Evolutionary conservation across 352 stramenopile genomes (phyloP).

Genomic region (Bremia lactucae): DNA sequence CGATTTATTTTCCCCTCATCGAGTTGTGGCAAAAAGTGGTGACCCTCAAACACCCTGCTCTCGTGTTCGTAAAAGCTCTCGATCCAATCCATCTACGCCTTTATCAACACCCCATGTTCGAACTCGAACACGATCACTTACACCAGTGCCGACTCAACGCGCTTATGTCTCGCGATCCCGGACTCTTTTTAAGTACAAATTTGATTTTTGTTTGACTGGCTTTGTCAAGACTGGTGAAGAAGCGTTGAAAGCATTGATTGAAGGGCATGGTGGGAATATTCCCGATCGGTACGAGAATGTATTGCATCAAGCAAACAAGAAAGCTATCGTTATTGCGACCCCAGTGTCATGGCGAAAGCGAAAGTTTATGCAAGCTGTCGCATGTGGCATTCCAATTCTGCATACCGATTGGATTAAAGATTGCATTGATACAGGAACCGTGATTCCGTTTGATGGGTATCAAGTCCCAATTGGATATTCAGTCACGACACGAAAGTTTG

Average conservation of each 20-base stretch:
- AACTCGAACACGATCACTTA: constrained; percentile 36
- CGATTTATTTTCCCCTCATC: constrained; percentile 5
- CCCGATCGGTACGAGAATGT: constrained; percentile 36
- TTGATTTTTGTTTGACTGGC: constrained; percentile 66
- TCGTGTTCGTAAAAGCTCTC: constrained; percentile 10
- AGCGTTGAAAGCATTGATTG: constrained; percentile 44
- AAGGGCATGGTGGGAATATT: constrained; percentile 57
- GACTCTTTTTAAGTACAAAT: constrained; percentile 63
- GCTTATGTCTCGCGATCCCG: constrained; percentile 36
- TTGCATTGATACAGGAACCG: constrained; percentile 35
- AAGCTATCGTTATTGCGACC: constrained; percentile 64
- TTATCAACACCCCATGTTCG: constrained; percentile 36
- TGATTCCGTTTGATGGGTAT: constrained; percentile 64
- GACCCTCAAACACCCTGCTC: constrained; percentile 11
- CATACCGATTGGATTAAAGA: constrained; percentile 72
- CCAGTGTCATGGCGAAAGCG: constrained; percentile 63
- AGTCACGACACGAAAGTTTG: constrained; percentile 48
- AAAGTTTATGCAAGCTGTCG: constrained; percentile 74
- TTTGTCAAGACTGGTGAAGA: constrained; percentile 44
- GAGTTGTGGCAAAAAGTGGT: constrained; percentile 1
- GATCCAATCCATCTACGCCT: constrained; percentile 19
- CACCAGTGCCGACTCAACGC: constrained; percentile 37
- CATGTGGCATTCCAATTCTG: constrained; percentile 71
- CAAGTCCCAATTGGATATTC: constrained; percentile 59
- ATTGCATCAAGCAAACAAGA: constrained; percentile 32